Percentiles rank a stretch among this genome's conserved stretches.
Conservation (phyloP, 192 early-diverging fungal genomes). For the Backusella macrospora region DNA sequence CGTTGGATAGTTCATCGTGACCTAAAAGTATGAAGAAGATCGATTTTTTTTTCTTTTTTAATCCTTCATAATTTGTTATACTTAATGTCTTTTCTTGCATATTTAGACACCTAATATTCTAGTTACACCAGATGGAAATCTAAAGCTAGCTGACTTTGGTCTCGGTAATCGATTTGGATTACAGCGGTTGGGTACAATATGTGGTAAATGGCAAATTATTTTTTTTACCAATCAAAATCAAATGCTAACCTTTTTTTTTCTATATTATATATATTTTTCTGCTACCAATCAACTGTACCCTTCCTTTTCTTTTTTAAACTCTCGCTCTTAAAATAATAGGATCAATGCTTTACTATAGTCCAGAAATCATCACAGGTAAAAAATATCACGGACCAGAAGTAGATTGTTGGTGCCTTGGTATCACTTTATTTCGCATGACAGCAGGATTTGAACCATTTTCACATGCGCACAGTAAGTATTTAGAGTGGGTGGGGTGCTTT, state of each 20-base stretch:
- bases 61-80: not conserved
- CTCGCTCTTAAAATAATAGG: constrained; percentile 41
- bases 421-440: constrained; percentile 85
- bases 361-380: constrained; percentile 90
- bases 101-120: constrained; percentile 76
- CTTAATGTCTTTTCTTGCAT: no score
- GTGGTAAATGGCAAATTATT: constrained; percentile 57
- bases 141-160: constrained; percentile 94
- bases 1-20: constrained; percentile 83
- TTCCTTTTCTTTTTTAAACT: constrained; percentile 37
- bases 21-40: constrained; percentile 79
- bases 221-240: not conserved
- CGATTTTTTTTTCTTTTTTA: not conserved
- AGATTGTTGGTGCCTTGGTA: constrained; percentile 95
- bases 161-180: constrained; percentile 80
- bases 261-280: not conserved
- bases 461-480: constrained; percentile 43
- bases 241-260: not conserved
- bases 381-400: constrained; percentile 93
- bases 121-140: constrained; percentile 66
- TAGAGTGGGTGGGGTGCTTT: no score
- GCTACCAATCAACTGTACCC: constrained; percentile 36
- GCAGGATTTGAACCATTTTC: constrained; percentile 57
- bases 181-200: constrained; percentile 79
- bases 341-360: constrained; percentile 85